Base-by-base conservation (phyloP, 805 yeast species). In the Hanseniaspora lindneri region DNA sequence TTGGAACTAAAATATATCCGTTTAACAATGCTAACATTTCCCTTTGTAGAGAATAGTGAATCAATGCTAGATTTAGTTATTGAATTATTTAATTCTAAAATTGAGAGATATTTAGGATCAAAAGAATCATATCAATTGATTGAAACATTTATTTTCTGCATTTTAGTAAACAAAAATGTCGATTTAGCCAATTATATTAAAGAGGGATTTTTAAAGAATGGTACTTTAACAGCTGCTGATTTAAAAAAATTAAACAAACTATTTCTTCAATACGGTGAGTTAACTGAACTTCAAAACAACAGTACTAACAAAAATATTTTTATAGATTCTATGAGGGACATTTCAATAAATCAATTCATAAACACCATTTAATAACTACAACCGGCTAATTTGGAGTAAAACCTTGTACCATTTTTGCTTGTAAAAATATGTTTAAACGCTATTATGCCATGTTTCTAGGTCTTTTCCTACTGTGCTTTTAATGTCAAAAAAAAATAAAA, bases 171-270 rank as follows among this genome's bases (percentile, higher is more conserved):
- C 11, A 44, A 14, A 23, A 39, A 44, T 37, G n/a, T 44, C 6
- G 48, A 44, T n/a, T 29, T 44, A 32, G 48, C 48, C 3, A 44
- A 37, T 16, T 44, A 44, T 39, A 30, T 44, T 6, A 44, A 44
- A 30, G 48, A 44, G 17, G 48, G 48, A 1, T 44, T 44, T 6
- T 19, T 28, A 6, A 44, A 29, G 11, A 44, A 44, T 28, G 48
- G 42, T 10, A 24, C 37, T 5, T 20, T 44, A 5, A 36, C 20
- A 8, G 11, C 27, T n/a, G 20, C 42, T 17, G 37, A 44, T 14
- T n/a, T 44, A 4, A 44, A 44, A 21, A 20, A 36, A 23, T 14
- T 44, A 14, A 28, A 36, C 17, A 44, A 44, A 16, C 25, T 14
- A 8, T 36, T 44, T 29, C 37, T 44, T 6, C 21, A 9, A 6